Evolutionary conservation across 1,284 basidiomycete species (phyloP).

Genomic region (Coniferiporia weirii): DNA sequence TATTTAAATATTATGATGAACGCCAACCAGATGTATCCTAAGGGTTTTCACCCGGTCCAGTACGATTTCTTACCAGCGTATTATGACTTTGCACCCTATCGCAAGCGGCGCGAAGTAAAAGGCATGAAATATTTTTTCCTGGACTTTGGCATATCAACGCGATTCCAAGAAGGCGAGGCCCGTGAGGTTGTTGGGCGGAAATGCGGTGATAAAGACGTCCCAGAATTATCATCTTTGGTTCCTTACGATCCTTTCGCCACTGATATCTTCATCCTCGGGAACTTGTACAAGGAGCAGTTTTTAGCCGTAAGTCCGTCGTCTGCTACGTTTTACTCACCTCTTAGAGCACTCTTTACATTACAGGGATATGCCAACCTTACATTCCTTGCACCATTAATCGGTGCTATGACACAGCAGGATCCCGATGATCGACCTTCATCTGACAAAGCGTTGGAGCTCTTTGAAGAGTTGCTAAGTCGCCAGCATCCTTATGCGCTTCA

Average conservation of each 20-base stretch:
- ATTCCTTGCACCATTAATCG: neutral
- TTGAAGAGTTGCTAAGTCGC: neutral
- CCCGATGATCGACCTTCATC: neutral
- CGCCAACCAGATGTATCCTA: too few relatives aligned
- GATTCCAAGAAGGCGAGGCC: too few relatives aligned
- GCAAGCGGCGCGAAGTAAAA: too few relatives aligned
- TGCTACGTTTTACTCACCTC: too few relatives aligned
- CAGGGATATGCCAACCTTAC: neutral
- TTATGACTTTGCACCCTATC: too few relatives aligned
- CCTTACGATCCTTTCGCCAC: slow-evolving; percentile 6
- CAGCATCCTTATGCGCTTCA: neutral
- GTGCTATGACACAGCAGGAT: too few relatives aligned
- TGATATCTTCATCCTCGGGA: slow-evolving; percentile 4
- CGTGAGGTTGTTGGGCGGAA: neutral
- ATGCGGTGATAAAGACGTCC: neutral
- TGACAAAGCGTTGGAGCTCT: neutral
- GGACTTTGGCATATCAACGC: too few relatives aligned
- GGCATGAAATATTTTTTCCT: too few relatives aligned
- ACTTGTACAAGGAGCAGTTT: neutral
- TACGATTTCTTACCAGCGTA: too few relatives aligned
- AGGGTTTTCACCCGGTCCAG: too few relatives aligned
- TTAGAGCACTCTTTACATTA: too few relatives aligned
- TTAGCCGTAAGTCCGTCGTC: neutral
- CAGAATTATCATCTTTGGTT: neutral
- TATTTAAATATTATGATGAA: too few relatives aligned